Base-by-base conservation (phyloP, 495 filamentous ascomycete species). In the Aspergillus indologenus region DNA sequence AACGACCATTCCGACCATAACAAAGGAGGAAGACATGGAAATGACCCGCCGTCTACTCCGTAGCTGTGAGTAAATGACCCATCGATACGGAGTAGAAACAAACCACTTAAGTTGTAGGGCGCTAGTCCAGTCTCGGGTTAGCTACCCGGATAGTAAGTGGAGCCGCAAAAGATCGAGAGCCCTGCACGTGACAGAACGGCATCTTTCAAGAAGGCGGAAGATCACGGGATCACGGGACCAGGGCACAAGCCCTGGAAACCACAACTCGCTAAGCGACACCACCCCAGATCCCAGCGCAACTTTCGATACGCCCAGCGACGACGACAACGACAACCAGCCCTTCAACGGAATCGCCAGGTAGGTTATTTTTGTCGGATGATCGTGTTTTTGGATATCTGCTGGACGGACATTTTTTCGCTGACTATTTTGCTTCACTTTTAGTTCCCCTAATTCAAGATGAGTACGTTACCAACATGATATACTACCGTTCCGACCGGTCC, bases 401-500 rank as follows among this genome's bases (percentile, higher is more conserved):
- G 23, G 15, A 14, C 11, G 9, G 26, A 23, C 40, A 34, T 50
- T 47, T 58, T 26, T 58, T 42, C 48, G 57, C 61, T 63, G 43
- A 68, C 58, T 18, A 48, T 60, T 56, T 46, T 57, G 61, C 21
- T 53, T 48, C 63, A 23, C 54, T 34, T 47, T 50, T 42, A 58
- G 79, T 76, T 74, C 76, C 72, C 79, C 75, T 85, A 76, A 81
- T 77, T 77, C 83, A 87, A 79, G 69, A 87, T 87, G 85, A 87
- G 85, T 85, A 81, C 73, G 82, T 78, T n/a, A 56, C 63, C 52
- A 68, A 54, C 59, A 56, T 69, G 62, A 69, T 59, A 64, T 57
- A 54, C 56, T 59, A 69, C 62, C 66, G 59, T 68, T 47, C 54
- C 56, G 63, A 57, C 48, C 53, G 62, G 57, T 56, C 64, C 65